A percentile compares a stretch with the other conserved stretches of the same genome.
phyloP scores from a whole-genome alignment of 129 eudicot species.

The Chrysanthemum lavandulifolium region DNA sequence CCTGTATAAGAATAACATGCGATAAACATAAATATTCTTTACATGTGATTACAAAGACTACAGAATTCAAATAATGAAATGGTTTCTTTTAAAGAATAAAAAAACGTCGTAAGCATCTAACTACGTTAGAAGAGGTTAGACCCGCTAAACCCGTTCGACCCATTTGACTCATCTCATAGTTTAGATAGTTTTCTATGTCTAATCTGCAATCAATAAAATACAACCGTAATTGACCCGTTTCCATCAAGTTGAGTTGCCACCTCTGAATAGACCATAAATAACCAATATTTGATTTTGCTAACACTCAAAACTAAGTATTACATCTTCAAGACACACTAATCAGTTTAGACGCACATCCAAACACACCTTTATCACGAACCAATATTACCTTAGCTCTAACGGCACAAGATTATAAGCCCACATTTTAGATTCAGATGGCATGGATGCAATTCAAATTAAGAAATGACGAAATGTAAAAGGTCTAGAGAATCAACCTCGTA shows the following conservation, averaged over 20 bases:
- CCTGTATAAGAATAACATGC: constrained; percentile 37
- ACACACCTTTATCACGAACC: not conserved
- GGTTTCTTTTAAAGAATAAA: not conserved
- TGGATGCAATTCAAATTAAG: not conserved
- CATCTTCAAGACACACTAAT: not conserved
- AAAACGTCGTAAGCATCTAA: not conserved
- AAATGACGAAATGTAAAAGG: not conserved
- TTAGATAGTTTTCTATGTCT: not conserved
- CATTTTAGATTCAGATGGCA: not conserved
- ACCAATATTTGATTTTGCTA: not conserved
- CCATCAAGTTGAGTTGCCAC: not conserved
- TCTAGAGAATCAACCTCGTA: constrained; percentile 61
- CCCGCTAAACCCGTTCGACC: not conserved
- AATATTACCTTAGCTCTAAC: not conserved
- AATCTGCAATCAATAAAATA: not conserved
- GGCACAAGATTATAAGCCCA: not conserved
- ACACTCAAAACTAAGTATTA: not conserved
- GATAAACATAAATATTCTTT: not conserved
- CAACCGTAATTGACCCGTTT: not conserved
- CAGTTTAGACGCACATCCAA: not conserved
- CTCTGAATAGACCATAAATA: constrained; percentile 4
- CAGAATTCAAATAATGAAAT: not conserved
- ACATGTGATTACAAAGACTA: not conserved
- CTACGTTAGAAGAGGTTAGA: not conserved
- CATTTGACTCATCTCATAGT: not conserved